These are phyloP conservation scores for Rhodotorula sphaerocarpa DNA, from an alignment of 768 basidiomycete genomes.

Conservation along the genomic window DNA sequence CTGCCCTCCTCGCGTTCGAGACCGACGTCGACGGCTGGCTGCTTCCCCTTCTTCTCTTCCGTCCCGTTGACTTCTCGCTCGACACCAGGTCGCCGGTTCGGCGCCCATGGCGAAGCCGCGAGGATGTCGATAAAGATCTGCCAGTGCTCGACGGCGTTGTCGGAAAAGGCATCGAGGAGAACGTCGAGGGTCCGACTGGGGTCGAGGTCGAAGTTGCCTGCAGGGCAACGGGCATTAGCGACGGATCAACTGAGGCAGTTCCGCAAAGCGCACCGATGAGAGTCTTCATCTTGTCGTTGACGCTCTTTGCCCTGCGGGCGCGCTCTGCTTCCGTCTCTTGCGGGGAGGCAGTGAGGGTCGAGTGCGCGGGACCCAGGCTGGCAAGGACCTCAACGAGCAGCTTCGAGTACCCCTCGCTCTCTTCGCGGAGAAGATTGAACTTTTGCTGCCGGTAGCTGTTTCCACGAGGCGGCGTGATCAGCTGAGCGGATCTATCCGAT, in stretches of 20 bases:
- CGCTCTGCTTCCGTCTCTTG: conserved; percentile 46
- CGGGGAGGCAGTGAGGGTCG: conserved; percentile 48
- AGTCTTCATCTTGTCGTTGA: conserved; percentile 74
- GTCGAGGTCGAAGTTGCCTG: conserved; percentile 86
- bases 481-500: neutral
- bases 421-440: conserved; percentile 92
- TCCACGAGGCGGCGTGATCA: neutral
- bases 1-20: conserved; percentile 38
- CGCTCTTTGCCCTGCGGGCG: conserved; percentile 58
- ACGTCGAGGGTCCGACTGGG: conserved; percentile 89
- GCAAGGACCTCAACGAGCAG: conserved; percentile 74
- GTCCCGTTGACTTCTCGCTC: conserved; percentile 41
- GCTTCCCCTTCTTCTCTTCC: conserved; percentile 36
- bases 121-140: conserved; percentile 81
- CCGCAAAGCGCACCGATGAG: conserved; percentile 52
- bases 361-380: conserved; percentile 66
- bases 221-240: neutral
- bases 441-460: conserved; percentile 95
- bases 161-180: conserved; percentile 80
- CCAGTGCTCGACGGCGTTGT: conserved; percentile 71
- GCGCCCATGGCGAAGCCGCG: conserved; percentile 74
- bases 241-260: conserved; percentile 12
- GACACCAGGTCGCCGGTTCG: neutral
- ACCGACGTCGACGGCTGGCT: conserved; percentile 33
- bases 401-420: conserved; percentile 95